Conservation (phyloP, 2,329 filamentous ascomycete species). For the Venturia nashicola region DNA sequence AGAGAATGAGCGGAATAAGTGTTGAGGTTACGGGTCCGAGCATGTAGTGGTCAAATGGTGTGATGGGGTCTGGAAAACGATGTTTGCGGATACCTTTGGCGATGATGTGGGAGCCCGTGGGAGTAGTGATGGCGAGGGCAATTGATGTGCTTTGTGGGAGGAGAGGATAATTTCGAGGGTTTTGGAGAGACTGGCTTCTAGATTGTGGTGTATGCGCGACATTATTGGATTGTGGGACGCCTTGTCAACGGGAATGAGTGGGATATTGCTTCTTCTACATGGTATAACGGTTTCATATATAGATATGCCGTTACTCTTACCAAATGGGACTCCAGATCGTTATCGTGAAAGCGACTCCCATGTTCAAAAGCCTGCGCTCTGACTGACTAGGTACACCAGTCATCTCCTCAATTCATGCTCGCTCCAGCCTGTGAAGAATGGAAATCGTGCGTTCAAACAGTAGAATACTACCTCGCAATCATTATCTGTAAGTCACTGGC, state of each 20-base stretch:
- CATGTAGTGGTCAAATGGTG: not conserved
- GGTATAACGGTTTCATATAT: not conserved
- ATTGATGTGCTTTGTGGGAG: not conserved
- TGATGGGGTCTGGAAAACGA: not conserved
- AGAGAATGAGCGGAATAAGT: not conserved
- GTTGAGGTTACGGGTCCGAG: conserved; percentile 1
- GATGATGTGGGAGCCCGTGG: not conserved
- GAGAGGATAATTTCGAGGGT: not conserved
- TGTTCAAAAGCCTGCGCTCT: not conserved
- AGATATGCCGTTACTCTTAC: not conserved
- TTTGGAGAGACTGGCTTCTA: not conserved
- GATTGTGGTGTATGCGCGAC: not conserved
- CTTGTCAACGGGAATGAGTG: not conserved
- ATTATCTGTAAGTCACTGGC: too few species aligned
- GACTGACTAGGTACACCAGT: not conserved
- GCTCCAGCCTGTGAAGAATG: too few species aligned
- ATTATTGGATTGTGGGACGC: not conserved
- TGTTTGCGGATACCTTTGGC: not conserved
- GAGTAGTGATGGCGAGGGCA: not conserved
- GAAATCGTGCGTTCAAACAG: too few species aligned
- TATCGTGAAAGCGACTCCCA: not conserved
- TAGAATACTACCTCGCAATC: too few species aligned
- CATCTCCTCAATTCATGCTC: too few species aligned
- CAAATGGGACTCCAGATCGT: not conserved
- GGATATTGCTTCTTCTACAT: not conserved